Conservation (phyloP, 345 rosid species). For the Raphanus raphanistrum region DNA sequence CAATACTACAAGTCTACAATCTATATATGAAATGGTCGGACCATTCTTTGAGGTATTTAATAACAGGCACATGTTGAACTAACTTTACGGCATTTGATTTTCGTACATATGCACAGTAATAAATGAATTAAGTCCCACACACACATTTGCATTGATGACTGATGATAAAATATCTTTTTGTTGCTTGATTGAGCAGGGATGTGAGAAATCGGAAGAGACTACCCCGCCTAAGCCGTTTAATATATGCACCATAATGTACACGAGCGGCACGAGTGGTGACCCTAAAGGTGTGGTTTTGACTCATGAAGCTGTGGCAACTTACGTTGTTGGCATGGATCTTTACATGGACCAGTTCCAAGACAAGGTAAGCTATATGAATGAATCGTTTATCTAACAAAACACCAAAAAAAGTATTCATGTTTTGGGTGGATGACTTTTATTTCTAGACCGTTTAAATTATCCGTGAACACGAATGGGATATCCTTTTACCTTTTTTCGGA, state of each 20-base stretch:
- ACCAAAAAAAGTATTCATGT: not conserved
- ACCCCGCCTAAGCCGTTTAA: constrained; percentile 60
- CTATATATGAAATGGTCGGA: not conserved
- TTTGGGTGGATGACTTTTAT: too few relatives aligned
- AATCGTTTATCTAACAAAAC: not conserved
- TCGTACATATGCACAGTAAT: not conserved
- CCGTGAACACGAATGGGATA: too few relatives aligned
- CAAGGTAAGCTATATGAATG: constrained; percentile 51
- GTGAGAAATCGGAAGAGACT: constrained; percentile 51
- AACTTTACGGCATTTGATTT: constrained; percentile 7
- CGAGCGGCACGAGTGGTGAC: constrained; percentile 97
- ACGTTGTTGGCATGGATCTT: constrained; percentile 69
- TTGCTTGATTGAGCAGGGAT: constrained; percentile 53
- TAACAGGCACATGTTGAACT: constrained; percentile 6
- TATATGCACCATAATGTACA: constrained; percentile 93
- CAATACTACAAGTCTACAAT: not conserved
- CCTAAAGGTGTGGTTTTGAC: constrained; percentile 94
- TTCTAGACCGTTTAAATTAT: too few relatives aligned
- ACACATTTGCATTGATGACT: not conserved
- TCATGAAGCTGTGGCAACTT: constrained; percentile 67
- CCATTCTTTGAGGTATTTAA: constrained; percentile 11
- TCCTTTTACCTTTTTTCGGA: too few relatives aligned
- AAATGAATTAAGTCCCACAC: constrained; percentile 19
- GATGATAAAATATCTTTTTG: not conserved
- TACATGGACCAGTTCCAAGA: constrained; percentile 86